These are phyloP conservation scores for Filobasidium floriforme DNA, from an alignment of 768 basidiomycete genomes.

Conservation along the genomic window DNA sequence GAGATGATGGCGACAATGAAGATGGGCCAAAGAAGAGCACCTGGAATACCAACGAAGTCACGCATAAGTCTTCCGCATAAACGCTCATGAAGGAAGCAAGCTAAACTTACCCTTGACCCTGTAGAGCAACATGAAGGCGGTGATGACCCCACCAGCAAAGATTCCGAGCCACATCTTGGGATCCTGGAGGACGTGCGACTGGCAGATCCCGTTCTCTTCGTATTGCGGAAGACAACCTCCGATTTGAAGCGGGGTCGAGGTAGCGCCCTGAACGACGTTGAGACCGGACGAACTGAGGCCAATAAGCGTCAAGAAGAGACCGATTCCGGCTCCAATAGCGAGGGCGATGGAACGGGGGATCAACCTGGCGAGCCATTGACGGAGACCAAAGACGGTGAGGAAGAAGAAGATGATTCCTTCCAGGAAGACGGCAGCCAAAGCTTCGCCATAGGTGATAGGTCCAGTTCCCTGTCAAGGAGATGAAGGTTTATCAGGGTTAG, in stretches of 20 bases:
- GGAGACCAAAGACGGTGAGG: slow-evolving; percentile 70
- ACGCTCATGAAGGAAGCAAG: slow-evolving; percentile 42
- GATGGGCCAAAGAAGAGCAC: slow-evolving; percentile 60
- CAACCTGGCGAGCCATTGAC: slow-evolving; percentile 79
- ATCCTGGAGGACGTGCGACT: slow-evolving; percentile 57
- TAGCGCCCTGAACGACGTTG: slow-evolving; percentile 66
- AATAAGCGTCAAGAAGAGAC: slow-evolving; percentile 79
- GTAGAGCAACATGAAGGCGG: slow-evolving; percentile 72
- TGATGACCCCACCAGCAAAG: slow-evolving; percentile 71
- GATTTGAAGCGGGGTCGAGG: slow-evolving; percentile 62
- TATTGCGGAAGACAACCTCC: slow-evolving; percentile 63
- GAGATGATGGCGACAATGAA: slow-evolving; percentile 75
- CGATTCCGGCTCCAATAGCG: slow-evolving; percentile 78
- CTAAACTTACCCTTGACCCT: slow-evolving; percentile 57
- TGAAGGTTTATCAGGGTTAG: slow-evolving; percentile 61
- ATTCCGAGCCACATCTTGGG: slow-evolving; percentile 85
- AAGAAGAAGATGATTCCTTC: slow-evolving; percentile 82
- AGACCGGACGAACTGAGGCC: slow-evolving; percentile 64
- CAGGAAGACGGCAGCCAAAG: slow-evolving; percentile 74
- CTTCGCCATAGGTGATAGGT: slow-evolving; percentile 66
- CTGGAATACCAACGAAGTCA: neutral
- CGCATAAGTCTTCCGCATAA: slow-evolving; percentile 43
- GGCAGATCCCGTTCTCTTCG: slow-evolving; percentile 48
- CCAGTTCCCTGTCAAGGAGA: slow-evolving; percentile 53
- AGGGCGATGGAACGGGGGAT: slow-evolving; percentile 82